phyloP scores from a whole-genome alignment of 2,329 filamentous ascomycete species.

The Colletotrichum camelliae region DNA sequence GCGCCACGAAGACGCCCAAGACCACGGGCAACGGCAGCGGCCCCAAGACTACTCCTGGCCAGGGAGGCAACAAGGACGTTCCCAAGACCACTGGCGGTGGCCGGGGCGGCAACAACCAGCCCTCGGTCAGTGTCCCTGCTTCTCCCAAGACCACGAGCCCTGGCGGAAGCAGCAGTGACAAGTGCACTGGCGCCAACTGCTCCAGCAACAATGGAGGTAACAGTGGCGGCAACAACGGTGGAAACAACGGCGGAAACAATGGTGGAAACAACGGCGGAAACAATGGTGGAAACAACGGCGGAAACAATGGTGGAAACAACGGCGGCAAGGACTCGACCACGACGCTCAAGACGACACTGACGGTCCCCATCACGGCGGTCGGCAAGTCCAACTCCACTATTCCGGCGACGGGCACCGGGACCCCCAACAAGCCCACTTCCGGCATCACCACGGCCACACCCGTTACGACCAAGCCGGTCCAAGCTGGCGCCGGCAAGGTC shows the following conservation, averaged over 20 bases:
- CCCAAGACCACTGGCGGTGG: not conserved
- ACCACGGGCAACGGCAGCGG: not conserved
- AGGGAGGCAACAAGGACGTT: not conserved
- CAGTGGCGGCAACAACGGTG: not conserved
- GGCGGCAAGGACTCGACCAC: not conserved
- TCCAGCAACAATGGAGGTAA: not conserved
- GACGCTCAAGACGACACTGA: constrained; percentile 3
- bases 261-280: not conserved
- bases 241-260: no score
- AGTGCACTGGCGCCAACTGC: not conserved
- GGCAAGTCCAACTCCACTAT: constrained; percentile 15
- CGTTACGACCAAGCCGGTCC: constrained; percentile 12
- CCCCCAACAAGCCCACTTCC: not conserved
- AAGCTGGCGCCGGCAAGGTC: constrained; percentile 19
- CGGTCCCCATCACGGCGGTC: not conserved
- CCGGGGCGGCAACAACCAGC: not conserved
- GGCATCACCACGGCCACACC: not conserved
- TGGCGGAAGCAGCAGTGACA: not conserved
- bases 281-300: not conserved
- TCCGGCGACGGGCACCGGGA: not conserved
- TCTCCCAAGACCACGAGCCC: not conserved
- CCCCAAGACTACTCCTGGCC: not conserved
- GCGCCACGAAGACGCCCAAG: constrained; percentile 37
- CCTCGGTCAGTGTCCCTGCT: not conserved
- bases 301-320: not conserved